Evolutionary conservation across 2,329 filamentous ascomycete species (phyloP).

Genomic region (Didymella keratinophila): DNA sequence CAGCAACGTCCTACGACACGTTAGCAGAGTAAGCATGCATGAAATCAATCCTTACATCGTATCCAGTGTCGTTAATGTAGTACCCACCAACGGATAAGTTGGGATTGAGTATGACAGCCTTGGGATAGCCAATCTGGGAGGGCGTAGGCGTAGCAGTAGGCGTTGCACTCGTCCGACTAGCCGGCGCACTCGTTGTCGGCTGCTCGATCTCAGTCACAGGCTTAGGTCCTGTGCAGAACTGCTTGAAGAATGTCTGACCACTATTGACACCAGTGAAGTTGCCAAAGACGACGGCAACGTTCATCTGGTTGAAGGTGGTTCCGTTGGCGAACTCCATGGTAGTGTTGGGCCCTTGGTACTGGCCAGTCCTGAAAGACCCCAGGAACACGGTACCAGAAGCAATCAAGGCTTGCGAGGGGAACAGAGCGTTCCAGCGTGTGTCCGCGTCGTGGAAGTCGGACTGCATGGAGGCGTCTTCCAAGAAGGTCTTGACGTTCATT

Average conservation of each 20-base stretch:
- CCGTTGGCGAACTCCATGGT: constrained; percentile 50
- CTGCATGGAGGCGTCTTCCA: constrained; percentile 43
- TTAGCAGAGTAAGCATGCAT: constrained; percentile 43
- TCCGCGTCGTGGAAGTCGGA: constrained; percentile 51
- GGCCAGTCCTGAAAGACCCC: constrained; percentile 41
- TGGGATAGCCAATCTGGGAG: constrained; percentile 50
- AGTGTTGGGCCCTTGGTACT: constrained; percentile 46
- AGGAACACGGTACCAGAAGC: constrained; percentile 39
- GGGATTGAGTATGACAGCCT: constrained; percentile 47
- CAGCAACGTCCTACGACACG: constrained; percentile 53
- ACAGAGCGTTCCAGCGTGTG: constrained; percentile 52
- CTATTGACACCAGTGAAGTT: constrained; percentile 50
- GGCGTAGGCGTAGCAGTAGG: constrained; percentile 33
- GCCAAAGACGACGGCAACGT: constrained; percentile 41
- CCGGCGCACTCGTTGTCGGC: constrained; percentile 22
- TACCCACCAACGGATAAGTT: constrained; percentile 55
- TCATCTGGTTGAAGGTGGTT: constrained; percentile 40
- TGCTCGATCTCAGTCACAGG: constrained; percentile 21
- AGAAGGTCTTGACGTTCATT: constrained; percentile 41
- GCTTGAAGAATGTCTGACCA: constrained; percentile 52
- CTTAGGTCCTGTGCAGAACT: constrained; percentile 47
- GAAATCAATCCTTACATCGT: constrained; percentile 44
- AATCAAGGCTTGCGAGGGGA: constrained; percentile 46
- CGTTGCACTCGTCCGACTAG: constrained; percentile 26
- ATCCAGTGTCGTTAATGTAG: constrained; percentile 52